Conservation (phyloP, 1,284 basidiomycete species). For the Cryptococcus hybrid region DNA sequence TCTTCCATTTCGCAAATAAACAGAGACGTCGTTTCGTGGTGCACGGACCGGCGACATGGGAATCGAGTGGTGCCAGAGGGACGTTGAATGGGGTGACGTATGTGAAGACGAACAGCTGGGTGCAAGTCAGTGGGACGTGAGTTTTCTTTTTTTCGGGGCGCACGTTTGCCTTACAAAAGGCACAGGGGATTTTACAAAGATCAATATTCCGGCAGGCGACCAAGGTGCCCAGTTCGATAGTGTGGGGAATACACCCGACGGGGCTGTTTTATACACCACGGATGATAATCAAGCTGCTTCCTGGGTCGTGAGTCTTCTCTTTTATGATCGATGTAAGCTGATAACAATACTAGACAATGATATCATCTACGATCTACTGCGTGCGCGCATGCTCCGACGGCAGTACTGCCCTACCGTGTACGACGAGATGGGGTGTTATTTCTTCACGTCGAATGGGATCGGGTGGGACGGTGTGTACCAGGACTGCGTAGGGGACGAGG, state of each 20-base stretch:
- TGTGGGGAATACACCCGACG: conserved; percentile 19
- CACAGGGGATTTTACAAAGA: conserved; percentile 38
- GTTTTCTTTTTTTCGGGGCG: conserved; percentile 5
- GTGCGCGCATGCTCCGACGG: conserved; percentile 34
- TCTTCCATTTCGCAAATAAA: conserved; percentile 14
- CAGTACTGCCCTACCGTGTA: conserved; percentile 31
- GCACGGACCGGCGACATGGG: conserved; percentile 22
- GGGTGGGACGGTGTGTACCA: conserved; percentile 29
- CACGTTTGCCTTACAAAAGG: not conserved
- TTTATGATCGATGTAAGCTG: not conserved
- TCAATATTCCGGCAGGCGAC: conserved; percentile 34
- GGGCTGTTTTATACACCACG: conserved; percentile 18
- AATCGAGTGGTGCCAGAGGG: conserved; percentile 35
- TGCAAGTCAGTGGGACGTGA: conserved; percentile 39
- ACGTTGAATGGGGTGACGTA: conserved; percentile 38
- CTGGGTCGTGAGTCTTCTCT: conserved; percentile 33
- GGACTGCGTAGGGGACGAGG: conserved; percentile 33
- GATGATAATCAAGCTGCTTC: conserved; percentile 16
- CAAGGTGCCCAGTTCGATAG: conserved; percentile 38
- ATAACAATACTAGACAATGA: conserved; percentile 22
- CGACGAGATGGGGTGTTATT: conserved; percentile 36
- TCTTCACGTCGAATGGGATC: conserved; percentile 26
- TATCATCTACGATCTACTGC: conserved; percentile 33
- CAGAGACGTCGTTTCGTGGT: conserved; percentile 32
- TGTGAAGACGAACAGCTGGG: conserved; percentile 30